Percentiles rank a stretch among this genome's conserved stretches.
Evolutionary conservation across 495 filamentous ascomycete species (phyloP).

Genomic region (Trypethelium eluteriae): DNA sequence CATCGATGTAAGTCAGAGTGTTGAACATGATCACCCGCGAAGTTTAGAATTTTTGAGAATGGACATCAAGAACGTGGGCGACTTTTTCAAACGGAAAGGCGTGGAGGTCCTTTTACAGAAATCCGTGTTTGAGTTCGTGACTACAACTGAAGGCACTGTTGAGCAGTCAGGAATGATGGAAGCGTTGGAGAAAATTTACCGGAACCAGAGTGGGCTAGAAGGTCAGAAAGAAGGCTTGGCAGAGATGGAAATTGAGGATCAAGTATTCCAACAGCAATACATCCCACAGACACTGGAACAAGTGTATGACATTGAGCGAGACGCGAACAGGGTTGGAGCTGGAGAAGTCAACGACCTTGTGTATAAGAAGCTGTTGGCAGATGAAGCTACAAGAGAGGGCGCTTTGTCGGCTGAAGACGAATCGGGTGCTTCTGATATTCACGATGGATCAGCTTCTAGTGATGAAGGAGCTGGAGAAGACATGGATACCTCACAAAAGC

Average conservation of each 20-base stretch:
- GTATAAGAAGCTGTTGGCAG: slow-evolving; percentile 72
- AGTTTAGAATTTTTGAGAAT: slow-evolving; percentile 88
- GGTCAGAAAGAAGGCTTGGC: slow-evolving; percentile 31
- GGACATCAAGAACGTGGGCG: slow-evolving; percentile 92
- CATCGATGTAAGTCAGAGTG: slow-evolving; percentile 94
- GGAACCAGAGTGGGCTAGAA: slow-evolving; percentile 37
- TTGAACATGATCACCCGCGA: slow-evolving; percentile 91
- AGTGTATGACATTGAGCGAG: slow-evolving; percentile 91
- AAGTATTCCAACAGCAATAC: slow-evolving; percentile 90
- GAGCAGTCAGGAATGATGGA: slow-evolving; percentile 41
- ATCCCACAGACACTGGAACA: slow-evolving; percentile 91
- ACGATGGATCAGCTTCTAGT: slow-evolving; percentile 33
- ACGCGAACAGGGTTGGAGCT: slow-evolving; percentile 64
- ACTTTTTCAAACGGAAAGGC: slow-evolving; percentile 81
- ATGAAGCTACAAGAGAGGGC: slow-evolving; percentile 23
- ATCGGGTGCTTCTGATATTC: slow-evolving; percentile 37
- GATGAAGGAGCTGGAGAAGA: slow-evolving; percentile 41
- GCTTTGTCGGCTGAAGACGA: slow-evolving; percentile 35
- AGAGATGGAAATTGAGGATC: slow-evolving; percentile 55
- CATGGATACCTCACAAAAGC: slow-evolving; percentile 11
- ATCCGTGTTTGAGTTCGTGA: slow-evolving; percentile 72
- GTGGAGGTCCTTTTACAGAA: slow-evolving; percentile 71
- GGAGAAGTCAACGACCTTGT: slow-evolving; percentile 66
- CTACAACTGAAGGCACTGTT: slow-evolving; percentile 45
- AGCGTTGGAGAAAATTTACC: slow-evolving; percentile 45